phyloP scores from a whole-genome alignment of 345 rosid species.

The Melastoma malabathricum region DNA sequence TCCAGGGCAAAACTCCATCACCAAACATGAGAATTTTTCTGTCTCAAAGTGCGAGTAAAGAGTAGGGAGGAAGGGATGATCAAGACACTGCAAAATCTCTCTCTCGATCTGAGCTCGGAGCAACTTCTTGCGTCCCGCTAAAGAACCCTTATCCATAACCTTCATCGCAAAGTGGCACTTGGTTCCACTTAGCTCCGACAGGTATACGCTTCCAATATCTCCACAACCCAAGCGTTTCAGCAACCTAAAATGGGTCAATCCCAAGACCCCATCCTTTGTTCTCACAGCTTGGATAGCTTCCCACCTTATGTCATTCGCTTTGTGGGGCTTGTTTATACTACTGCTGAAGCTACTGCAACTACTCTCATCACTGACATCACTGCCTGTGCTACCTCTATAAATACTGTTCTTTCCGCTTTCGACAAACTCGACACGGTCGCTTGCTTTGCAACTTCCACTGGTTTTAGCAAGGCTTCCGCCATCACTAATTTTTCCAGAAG shows the following conservation, averaged over 20 bases:
- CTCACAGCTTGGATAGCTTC: slow-evolving; percentile 83
- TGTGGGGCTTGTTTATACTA: slow-evolving; percentile 73
- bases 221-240: slow-evolving; percentile 88
- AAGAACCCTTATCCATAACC: slow-evolving; percentile 89
- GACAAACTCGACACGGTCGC: slow-evolving; percentile 61
- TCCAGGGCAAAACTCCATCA: slow-evolving; percentile 94
- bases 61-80: slow-evolving; percentile 88
- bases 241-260: slow-evolving; percentile 71
- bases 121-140: slow-evolving; percentile 80
- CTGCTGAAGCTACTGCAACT: slow-evolving; percentile 87
- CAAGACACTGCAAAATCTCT: slow-evolving; percentile 77
- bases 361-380: slow-evolving; percentile 84
- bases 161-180: slow-evolving; percentile 85
- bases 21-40: slow-evolving; percentile 79
- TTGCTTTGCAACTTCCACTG: slow-evolving; percentile 6
- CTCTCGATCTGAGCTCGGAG: slow-evolving; percentile 90
- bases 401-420: slow-evolving; percentile 88
- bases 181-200: slow-evolving; percentile 81
- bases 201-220: slow-evolving; percentile 87
- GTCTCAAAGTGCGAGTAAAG: slow-evolving; percentile 86
- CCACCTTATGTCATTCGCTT: slow-evolving; percentile 83
- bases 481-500: slow-evolving; percentile 67
- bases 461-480: slow-evolving; percentile 63
- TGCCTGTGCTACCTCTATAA: slow-evolving; percentile 87
- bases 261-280: slow-evolving; percentile 52